Evolutionary conservation across 371 early-diverging fungal species (phyloP), one percentile per base, ranked within the genome.

Genomic region (Mortierella sp.): DNA sequence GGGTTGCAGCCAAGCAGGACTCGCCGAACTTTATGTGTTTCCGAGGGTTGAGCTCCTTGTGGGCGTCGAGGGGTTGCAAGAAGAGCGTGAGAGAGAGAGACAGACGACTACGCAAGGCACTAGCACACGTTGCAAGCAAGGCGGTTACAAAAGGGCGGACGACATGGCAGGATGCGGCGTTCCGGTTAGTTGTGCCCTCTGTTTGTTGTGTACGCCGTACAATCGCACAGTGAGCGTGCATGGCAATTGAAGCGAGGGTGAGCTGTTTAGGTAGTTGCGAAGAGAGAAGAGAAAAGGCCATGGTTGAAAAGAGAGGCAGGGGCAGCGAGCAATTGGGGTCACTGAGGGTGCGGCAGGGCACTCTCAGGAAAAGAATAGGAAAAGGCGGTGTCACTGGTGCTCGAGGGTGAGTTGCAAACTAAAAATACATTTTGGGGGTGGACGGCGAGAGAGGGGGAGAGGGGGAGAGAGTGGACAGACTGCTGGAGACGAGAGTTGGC

Each of bases 311-410:
- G 4, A 57, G 53, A 1, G 53, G 2, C 28, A 28, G 55, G n/a
- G n/a, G 26, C 10, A n/a, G 26, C n/a, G 57, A 59, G 59, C 59
- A 59, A 59, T 31, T 59, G 59, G 59, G 59, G 11, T 59, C 59
- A 59, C n/a, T 13, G 28, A 11, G 13, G 13, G 13, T 46, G 48
- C 48, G 57, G 31, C 16, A 46, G 59, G 59, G 59, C 59, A 28
- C 14, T 13, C 10, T 28, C 16, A 31, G 44, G 43, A 24, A 70
- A 37, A 61, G 11, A 61, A 8, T 9, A 34, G 26, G 37, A 48
- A 34, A 77, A 51, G 48, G 71, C 59, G 48, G 53, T 53, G 40
- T 34, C 50, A 77, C 71, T 5, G 31, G n/a, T 24, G 51, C 26
- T 26, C 21, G 34, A 53, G 19, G 46, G 57, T 43, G 44, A 31